Evolutionary conservation across 2,329 filamentous ascomycete genomes (phyloP), one percentile per base, ranked within the genome.

Genomic region (Colletotrichum tanaceti): DNA sequence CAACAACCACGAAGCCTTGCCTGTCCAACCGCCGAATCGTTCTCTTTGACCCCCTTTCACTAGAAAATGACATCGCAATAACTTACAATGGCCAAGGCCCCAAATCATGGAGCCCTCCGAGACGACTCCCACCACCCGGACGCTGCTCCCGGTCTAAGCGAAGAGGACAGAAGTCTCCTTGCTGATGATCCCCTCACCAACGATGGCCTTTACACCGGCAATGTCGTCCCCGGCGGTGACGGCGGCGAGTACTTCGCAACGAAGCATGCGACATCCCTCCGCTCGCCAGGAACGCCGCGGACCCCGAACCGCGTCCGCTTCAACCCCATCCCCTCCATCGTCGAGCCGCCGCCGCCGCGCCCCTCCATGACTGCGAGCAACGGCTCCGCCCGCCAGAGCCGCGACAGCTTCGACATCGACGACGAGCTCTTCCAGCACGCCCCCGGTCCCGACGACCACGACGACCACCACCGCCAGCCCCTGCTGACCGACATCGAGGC

Each of bases 401-500:
- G 58, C 52, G 59, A 61, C 68, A 72, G 70, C 58, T 72, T 72
- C 54, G 70, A 72, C 54, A 49, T 72, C 44, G 70, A 71, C 47
- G 72, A 68, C 43, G 66, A 66, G 49, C 63, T 69, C 50, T 69
- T 69, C 44, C 70, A 68, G 38, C 62, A 60, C 46, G 61, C 65
- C 43, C 65, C 44, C 47, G 58, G 49, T n/a, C 49, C n/a, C 58
- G 65, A 59, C 65, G 57, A 54, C 22, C 50, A 71, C 55, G 58
- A 70, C 47, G 63, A 62, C 47, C 58, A 71, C 61, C 75, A 90
- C 85, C 73, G 92, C 84, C 69, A 90, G 67, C 93, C 93, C 63
- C 86, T 97, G 60, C 85, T 97, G 71, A 96, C 93, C 9, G 89
- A 90, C 71, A 93, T 97, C 71, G 92, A 96, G 79, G 93, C 93